Percentiles rank a stretch among this genome's conserved stretches.
phyloP scores from a whole-genome alignment of 495 filamentous ascomycete genomes.

The Cercophora sp. region DNA sequence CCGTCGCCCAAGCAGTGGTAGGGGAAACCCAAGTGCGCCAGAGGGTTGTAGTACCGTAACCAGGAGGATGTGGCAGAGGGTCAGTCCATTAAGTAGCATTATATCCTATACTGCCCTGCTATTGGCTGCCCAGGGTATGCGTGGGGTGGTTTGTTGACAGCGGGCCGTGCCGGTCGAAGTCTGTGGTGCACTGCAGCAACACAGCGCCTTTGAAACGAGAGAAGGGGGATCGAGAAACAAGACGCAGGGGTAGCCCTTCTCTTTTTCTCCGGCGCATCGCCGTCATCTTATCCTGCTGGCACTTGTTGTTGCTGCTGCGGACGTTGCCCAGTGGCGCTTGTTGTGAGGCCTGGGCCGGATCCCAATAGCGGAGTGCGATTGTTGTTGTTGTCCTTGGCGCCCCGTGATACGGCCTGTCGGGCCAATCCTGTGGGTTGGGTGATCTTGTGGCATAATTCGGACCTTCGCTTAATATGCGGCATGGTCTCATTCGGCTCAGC shows the following conservation, averaged over 20 bases:
- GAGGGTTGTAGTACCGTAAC: neutral
- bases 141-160: neutral
- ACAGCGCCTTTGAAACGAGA: neutral
- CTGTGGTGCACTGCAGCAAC: neutral
- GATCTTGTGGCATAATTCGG: slow-evolving; percentile 1
- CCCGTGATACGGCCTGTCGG: neutral
- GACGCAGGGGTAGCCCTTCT: no score
- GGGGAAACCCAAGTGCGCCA: neutral
- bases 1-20: neutral
- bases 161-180: neutral
- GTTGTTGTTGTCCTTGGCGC: slow-evolving; percentile 2
- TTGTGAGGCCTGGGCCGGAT: neutral
- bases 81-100: slow-evolving; percentile 3
- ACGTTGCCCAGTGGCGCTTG: neutral
- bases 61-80: neutral
- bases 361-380: slow-evolving; percentile 3
- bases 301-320: no score
- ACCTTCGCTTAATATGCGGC: neutral
- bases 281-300: neutral
- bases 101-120: neutral
- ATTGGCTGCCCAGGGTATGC: no score
- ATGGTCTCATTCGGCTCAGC: neutral
- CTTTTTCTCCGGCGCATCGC: no score
- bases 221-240: no score
- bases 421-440: slow-evolving; percentile 6